Evolutionary conservation across 164 flowering plant genomes (phyloP).

Genomic region (Vitis cinerea): DNA sequence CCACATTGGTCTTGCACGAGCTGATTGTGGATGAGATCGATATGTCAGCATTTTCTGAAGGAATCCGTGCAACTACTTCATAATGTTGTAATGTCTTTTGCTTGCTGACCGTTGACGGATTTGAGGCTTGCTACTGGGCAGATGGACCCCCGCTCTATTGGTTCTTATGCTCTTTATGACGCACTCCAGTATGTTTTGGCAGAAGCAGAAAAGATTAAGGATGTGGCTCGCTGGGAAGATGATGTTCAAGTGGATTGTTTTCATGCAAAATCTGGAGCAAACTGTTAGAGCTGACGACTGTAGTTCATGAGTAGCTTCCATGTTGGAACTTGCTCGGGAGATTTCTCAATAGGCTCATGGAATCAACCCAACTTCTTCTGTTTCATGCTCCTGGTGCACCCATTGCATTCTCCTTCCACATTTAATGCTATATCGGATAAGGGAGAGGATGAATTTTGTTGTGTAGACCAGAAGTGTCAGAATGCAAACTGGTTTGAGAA

Average conservation of each 20-base stretch:
- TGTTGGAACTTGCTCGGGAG: slow-evolving; percentile 95
- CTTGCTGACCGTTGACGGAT: too few relatives aligned
- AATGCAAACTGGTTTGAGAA: slow-evolving; percentile 45
- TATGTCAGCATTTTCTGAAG: too few relatives aligned
- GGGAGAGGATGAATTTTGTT: slow-evolving; percentile 32
- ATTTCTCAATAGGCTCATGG: slow-evolving; percentile 97
- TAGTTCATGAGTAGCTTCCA: slow-evolving; percentile 91
- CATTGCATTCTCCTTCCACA: slow-evolving; percentile 19
- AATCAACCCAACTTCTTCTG: slow-evolving; percentile 31
- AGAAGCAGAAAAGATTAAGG: slow-evolving; percentile 60
- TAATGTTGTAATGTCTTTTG: too few relatives aligned
- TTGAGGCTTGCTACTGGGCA: background rate
- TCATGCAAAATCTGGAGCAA: slow-evolving; percentile 70
- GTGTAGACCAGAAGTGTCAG: slow-evolving; percentile 31
- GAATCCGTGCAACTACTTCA: too few relatives aligned
- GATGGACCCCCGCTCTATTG: slow-evolving; percentile 90
- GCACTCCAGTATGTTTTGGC: slow-evolving; percentile 83
- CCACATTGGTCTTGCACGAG: too few relatives aligned
- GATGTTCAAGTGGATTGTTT: slow-evolving; percentile 82
- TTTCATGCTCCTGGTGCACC: slow-evolving; percentile 10
- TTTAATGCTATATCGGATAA: slow-evolving; percentile 18
- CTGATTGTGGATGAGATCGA: too few relatives aligned
- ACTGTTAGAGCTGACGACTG: slow-evolving; percentile 94
- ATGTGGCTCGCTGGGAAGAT: slow-evolving; percentile 88
- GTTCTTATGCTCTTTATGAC: slow-evolving; percentile 71